These are phyloP conservation scores for Leptodontidium sp. DNA, from an alignment of 2,329 filamentous ascomycete genomes.

Conservation along the genomic window DNA sequence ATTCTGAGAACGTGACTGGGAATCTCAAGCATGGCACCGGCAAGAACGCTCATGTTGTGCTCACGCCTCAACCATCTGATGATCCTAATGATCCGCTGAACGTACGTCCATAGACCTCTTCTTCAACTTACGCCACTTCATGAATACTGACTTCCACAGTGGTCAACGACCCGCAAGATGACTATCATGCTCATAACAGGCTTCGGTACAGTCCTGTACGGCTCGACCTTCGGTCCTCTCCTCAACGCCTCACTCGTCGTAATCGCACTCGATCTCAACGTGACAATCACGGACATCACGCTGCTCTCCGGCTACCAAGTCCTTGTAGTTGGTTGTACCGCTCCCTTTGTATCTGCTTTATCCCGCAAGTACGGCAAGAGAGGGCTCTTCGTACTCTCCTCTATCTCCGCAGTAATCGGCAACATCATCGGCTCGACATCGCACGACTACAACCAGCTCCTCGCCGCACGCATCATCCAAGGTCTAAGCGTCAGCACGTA, in stretches of 20 bases:
- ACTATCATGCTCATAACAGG: slow-evolving; percentile 51
- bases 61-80: slow-evolving; percentile 54
- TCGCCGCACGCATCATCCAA: slow-evolving; percentile 40
- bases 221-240: slow-evolving; percentile 30
- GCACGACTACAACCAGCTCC: slow-evolving; percentile 33
- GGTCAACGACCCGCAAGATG: slow-evolving; percentile 51
- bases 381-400: slow-evolving; percentile 32
- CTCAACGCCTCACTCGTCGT: slow-evolving; percentile 33
- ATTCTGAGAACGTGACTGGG: slow-evolving; percentile 32
- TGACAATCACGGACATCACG: slow-evolving; percentile 35
- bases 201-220: slow-evolving; percentile 50
- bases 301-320: slow-evolving; percentile 40
- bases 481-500: slow-evolving; percentile 39
- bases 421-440: slow-evolving; percentile 33
- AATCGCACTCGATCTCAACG: slow-evolving; percentile 31
- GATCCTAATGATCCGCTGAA: slow-evolving; percentile 59
- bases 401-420: slow-evolving; percentile 33
- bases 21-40: slow-evolving; percentile 37
- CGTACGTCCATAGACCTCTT: background rate
- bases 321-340: slow-evolving; percentile 35
- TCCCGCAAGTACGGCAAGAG: slow-evolving; percentile 39
- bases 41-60: slow-evolving; percentile 32
- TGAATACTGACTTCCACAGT: slow-evolving; percentile 26
- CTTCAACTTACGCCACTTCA: background rate
- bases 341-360: slow-evolving; percentile 36